Evolutionary conservation across 139 green algal species (phyloP).

Genomic region (Chlamydomonas sp.): DNA sequence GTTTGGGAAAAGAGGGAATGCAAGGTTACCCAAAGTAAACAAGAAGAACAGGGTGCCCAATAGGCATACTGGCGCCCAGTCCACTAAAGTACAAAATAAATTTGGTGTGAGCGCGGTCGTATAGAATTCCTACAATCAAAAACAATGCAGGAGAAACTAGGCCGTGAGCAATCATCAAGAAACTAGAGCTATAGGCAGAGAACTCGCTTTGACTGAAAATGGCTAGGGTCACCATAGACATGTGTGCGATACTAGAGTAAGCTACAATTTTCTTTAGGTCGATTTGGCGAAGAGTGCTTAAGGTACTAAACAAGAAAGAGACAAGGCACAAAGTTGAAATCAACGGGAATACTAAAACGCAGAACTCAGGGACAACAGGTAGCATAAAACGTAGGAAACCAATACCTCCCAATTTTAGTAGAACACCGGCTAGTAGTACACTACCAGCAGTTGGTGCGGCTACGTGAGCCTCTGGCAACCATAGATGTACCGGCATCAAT

Average conservation of each 20-base stretch:
- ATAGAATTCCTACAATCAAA: too few relatives aligned
- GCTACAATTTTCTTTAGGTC: conserved; percentile 80
- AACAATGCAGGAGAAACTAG: too few relatives aligned
- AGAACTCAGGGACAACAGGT: conserved; percentile 72
- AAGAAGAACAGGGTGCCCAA: too few relatives aligned
- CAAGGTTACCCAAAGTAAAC: too few relatives aligned
- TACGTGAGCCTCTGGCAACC: conserved; percentile 77
- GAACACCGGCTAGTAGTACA: conserved; percentile 74
- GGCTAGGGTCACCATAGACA: too few relatives aligned
- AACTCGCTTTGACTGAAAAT: too few relatives aligned
- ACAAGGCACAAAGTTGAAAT: conserved; percentile 71
- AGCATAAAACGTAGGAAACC: conserved; percentile 75
- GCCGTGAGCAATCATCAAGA: too few relatives aligned
- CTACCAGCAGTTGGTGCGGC: conserved; percentile 75
- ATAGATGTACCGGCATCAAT: conserved; percentile 74
- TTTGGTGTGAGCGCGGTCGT: too few relatives aligned
- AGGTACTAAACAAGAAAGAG: conserved; percentile 73
- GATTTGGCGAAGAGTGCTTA: conserved; percentile 72
- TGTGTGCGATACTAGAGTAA: conserved; percentile 77
- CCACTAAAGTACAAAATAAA: too few relatives aligned
- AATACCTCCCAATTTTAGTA: conserved; percentile 76
- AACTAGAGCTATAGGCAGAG: too few relatives aligned
- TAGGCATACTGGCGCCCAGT: too few relatives aligned
- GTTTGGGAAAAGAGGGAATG: too few relatives aligned
- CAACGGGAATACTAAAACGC: conserved; percentile 70